Evolutionary conservation across 2,329 filamentous ascomycete genomes (phyloP).

Genomic region (Mariannaea sp.): DNA sequence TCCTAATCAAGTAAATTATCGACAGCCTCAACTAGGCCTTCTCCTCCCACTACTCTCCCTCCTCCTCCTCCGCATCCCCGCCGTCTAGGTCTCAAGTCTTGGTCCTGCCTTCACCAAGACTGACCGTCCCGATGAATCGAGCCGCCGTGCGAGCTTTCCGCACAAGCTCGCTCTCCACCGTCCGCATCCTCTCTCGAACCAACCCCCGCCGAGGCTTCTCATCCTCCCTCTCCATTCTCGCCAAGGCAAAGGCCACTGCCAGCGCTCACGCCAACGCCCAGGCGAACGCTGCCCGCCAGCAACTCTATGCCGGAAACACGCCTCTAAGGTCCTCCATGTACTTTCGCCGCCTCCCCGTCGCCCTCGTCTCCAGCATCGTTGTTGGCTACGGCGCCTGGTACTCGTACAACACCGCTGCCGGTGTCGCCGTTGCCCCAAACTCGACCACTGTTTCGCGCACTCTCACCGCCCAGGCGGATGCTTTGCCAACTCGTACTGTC

Average conservation of each 20-base stretch:
- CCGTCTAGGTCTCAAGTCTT: constrained; percentile 18
- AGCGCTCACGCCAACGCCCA: constrained; percentile 42
- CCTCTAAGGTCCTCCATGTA: constrained; percentile 75
- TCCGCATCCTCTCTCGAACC: constrained; percentile 60
- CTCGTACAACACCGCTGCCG: constrained; percentile 59
- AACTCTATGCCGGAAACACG: constrained; percentile 38
- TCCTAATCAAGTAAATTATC: not conserved
- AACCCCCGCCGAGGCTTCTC: constrained; percentile 49
- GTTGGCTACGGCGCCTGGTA: constrained; percentile 81
- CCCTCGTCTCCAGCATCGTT: constrained; percentile 67
- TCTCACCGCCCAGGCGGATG: constrained; percentile 50
- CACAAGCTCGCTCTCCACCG: constrained; percentile 67
- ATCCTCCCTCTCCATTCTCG: constrained; percentile 61
- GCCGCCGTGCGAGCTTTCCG: constrained; percentile 70
- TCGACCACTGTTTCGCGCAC: constrained; percentile 45
- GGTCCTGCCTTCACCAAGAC: constrained; percentile 19
- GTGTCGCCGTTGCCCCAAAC: constrained; percentile 41
- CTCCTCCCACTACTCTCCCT: not conserved
- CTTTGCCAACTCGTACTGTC: constrained; percentile 65
- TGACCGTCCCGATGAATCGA: constrained; percentile 68
- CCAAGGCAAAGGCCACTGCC: constrained; percentile 57
- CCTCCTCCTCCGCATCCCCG: too few relatives aligned
- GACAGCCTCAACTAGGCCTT: constrained; percentile 3
- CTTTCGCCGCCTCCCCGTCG: constrained; percentile 68
- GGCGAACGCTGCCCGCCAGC: constrained; percentile 44